Evolutionary conservation across 2,329 filamentous ascomycete genomes (phyloP).

Genomic region (Colletotrichum sp.): DNA sequence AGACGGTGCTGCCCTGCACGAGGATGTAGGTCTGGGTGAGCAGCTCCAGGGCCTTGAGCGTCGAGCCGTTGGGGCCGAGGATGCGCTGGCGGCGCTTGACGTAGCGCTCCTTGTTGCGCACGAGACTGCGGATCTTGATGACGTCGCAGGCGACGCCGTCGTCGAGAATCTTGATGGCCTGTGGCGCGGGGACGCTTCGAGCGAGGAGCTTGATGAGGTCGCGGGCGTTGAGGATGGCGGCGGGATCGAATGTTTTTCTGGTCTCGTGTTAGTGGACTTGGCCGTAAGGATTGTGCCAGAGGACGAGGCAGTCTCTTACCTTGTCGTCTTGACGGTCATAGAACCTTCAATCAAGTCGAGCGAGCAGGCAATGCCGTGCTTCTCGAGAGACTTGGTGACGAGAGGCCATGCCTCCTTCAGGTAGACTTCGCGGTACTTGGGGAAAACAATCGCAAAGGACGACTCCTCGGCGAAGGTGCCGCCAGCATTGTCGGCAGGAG

Average conservation of each 20-base stretch:
- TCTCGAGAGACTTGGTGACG: conserved; percentile 85
- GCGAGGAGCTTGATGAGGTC: conserved; percentile 94
- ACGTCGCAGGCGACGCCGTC: conserved; percentile 93
- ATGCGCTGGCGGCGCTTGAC: conserved; percentile 94
- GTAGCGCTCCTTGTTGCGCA: conserved; percentile 93
- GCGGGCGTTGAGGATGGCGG: conserved; percentile 89
- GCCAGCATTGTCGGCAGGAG: conserved; percentile 80
- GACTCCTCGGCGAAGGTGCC: conserved; percentile 94
- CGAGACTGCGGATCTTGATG: conserved; percentile 91
- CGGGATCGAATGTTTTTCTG: conserved; percentile 88
- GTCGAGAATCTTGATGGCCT: conserved; percentile 93
- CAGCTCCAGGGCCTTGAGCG: conserved; percentile 91
- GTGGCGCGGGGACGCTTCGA: conserved; percentile 88
- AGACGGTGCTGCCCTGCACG: conserved; percentile 95
- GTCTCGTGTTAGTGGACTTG: background rate
- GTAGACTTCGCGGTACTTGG: conserved; percentile 95
- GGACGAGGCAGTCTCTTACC: conserved; percentile 58
- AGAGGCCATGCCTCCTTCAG: conserved; percentile 92
- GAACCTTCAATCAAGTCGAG: conserved; percentile 94
- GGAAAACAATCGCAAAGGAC: conserved; percentile 85
- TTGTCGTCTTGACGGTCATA: conserved; percentile 96
- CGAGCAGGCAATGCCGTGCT: conserved; percentile 86
- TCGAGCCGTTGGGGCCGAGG: conserved; percentile 88
- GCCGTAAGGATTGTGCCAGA: conserved; percentile 49
- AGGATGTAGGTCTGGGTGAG: conserved; percentile 92